Base-by-base conservation (phyloP, 2,329 filamentous ascomycete genomes). In the Diplocarpon mali region DNA sequence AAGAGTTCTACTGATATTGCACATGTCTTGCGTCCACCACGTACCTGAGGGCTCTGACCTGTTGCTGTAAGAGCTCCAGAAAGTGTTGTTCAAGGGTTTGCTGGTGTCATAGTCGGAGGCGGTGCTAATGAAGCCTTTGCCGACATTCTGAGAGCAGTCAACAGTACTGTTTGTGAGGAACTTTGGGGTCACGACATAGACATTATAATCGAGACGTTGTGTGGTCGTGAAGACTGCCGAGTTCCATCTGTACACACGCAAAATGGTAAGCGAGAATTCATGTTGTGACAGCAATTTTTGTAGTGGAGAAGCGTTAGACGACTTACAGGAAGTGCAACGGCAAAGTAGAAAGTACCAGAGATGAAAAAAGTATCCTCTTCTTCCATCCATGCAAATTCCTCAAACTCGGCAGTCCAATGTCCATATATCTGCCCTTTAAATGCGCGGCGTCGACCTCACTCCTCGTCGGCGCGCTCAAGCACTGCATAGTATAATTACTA, bases 391-490 rank as follows among this genome's bases (percentile, higher is more conserved):
- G 48, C 13, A 68, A 30, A 47, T 69, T 71, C 1, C 66, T 57
- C 2, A 64, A 20, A 29, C 66, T 69, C 6, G 64, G 57, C 2
- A 70, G 54, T 0, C 72, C 69, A 36, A 72, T 66, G 29, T 69
- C 65, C 1, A 73, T 54, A 64, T 65, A 69, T 13, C 52, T 58
- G 1, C 62, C 57, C 38, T 54, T 50, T 0, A 51, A 43, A 57
- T 78, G 73, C 0, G 70, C 70, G 7, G 50, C 50, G 42, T 76
- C 67, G 12, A 76, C 55, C 27, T 76, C 70, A 7, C 55, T 49
- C 20, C 73, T 59, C 1, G 68, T 74, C 0, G 73, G 73, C 0
- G 71, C 65, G 11, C 60, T 65, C 11, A 77, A 56, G 15, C 67
- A 62, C 47, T 76, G 73, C 68, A 74, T 51, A 12, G 51, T 50